These are phyloP conservation scores for Chaetomium tenue DNA, from an alignment of 495 filamentous ascomycete genomes.

Conservation along the genomic window DNA sequence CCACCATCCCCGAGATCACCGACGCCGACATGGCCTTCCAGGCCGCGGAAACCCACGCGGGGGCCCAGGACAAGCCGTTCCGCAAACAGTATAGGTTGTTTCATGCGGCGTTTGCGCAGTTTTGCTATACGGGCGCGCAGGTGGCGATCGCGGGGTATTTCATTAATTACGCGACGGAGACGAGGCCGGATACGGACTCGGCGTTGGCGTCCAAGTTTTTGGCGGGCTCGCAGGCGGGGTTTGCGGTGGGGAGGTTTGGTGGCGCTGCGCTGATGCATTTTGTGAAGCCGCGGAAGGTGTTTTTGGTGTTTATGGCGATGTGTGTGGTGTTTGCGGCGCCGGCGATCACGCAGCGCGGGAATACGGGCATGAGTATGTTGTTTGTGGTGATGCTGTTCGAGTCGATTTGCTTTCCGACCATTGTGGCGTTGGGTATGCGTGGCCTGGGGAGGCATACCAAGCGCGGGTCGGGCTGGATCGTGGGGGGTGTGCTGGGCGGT, in stretches of 20 bases:
- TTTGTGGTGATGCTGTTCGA: slow-evolving; percentile 70
- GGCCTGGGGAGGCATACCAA: slow-evolving; percentile 70
- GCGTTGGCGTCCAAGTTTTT: slow-evolving; percentile 50
- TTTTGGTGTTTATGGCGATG: slow-evolving; percentile 47
- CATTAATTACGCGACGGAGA: slow-evolving; percentile 43
- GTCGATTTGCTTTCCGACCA: slow-evolving; percentile 67
- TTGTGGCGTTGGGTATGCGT: slow-evolving; percentile 65
- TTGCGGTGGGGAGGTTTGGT: slow-evolving; percentile 64
- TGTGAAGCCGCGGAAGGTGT: slow-evolving; percentile 53
- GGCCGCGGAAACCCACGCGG: slow-evolving; percentile 46
- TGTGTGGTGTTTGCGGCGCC: slow-evolving; percentile 60
- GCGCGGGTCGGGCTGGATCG: slow-evolving; percentile 62
- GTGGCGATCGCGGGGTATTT: slow-evolving; percentile 58
- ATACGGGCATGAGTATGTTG: slow-evolving; percentile 57
- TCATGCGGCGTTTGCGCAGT: slow-evolving; percentile 63
- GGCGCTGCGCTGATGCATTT: slow-evolving; percentile 51
- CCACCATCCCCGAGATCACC: slow-evolving; percentile 67
- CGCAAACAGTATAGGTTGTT: slow-evolving; percentile 65
- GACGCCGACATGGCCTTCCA: slow-evolving; percentile 65
- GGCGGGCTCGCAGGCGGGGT: slow-evolving; percentile 64
- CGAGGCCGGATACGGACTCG: slow-evolving; percentile 23
- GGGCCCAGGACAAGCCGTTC: slow-evolving; percentile 49
- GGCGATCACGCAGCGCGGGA: slow-evolving; percentile 51
- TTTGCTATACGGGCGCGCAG: slow-evolving; percentile 70
- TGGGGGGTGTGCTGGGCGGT: slow-evolving; percentile 63